Base-by-base conservation (phyloP, 192 early-diverging fungal species). In the Chytriomyces sp. region DNA sequence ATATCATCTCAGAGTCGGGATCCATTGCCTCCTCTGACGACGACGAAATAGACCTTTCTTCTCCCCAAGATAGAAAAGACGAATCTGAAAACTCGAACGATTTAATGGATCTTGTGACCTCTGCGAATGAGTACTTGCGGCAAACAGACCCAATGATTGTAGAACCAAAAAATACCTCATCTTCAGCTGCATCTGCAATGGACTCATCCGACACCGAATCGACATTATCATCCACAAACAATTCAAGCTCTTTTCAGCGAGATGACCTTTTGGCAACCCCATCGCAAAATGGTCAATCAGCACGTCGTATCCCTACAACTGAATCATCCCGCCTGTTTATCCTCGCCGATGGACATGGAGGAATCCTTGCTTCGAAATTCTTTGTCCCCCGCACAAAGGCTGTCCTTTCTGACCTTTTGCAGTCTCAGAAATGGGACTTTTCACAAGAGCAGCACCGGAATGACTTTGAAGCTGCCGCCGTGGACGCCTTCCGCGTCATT, bases 261-360 rank as follows among this genome's bases (percentile, higher is more conserved):
- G 13, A 63, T 45, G 23, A 24, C 35, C 0, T 28, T 35, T 11
- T 10, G 7, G 24, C 61, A 18, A 11, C 61, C 13, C 67, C 13
- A n/a, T 13, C 10, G 13, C 53, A 63, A 73, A 35, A 35, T 35
- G 26, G 24, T 13, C 63, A 64, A 26, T 23, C 63, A 3, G 20
- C 18, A 20, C 13, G 35, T 20, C 28, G 13, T 16, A 11, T 62
- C 18, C 72, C 72, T 18, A 64, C 61, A 9, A 75, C 73, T 23
- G 73, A 66, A 46, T 8, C 45, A 35, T 46, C 78, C 23, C 70
- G 78, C 10, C 23, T 90, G 5, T 87, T 86, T 72, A 61, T 90
- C 16, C 73, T 90, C 20, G 89, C 89, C n/a, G 89, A 90, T 71
- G 89, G 89, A 5, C 89, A 90, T 67, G 89, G 88, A 43, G 89